phyloP scores from a whole-genome alignment of 2,329 filamentous ascomycete genomes.

The Beauveria sp. region DNA sequence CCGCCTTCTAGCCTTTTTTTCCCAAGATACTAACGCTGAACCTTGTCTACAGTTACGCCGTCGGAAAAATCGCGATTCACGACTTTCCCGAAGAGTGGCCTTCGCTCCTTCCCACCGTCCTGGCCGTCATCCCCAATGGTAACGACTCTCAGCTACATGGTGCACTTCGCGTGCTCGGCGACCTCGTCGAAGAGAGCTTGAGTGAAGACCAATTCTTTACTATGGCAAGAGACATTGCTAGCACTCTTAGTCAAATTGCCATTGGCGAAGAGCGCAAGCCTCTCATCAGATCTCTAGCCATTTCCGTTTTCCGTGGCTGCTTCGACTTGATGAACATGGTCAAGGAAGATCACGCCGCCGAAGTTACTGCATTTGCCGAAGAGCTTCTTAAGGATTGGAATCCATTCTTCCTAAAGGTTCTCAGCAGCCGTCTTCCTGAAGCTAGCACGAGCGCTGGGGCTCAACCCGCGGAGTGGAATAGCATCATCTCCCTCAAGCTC shows the following conservation, averaged over 20 bases:
- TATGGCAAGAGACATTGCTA: conserved; percentile 78
- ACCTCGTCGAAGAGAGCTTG: conserved; percentile 88
- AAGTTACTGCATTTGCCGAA: conserved; percentile 83
- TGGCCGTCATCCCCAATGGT: conserved; percentile 68
- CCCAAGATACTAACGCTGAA: neutral
- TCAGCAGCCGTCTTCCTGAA: conserved; percentile 70
- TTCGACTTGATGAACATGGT: conserved; percentile 97
- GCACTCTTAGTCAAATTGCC: conserved; percentile 74
- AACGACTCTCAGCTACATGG: conserved; percentile 79
- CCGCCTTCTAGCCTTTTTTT: neutral
- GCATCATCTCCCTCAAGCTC: conserved; percentile 77
- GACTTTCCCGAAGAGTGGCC: conserved; percentile 97
- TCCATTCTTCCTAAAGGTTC: conserved; percentile 74
- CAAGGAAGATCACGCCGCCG: conserved; percentile 81
- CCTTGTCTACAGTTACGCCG: conserved; percentile 47
- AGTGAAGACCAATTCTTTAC: conserved; percentile 93
- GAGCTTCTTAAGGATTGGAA: conserved; percentile 78
- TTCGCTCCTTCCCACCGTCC: conserved; percentile 71
- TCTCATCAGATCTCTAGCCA: conserved; percentile 72
- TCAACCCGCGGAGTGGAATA: conserved; percentile 66
- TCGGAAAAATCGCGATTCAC: conserved; percentile 87
- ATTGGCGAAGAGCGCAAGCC: conserved; percentile 67
- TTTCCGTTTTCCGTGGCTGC: conserved; percentile 83
- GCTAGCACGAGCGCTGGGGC: conserved; percentile 36
- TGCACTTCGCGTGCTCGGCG: conserved; percentile 76